A percentile compares a stretch with the other conserved stretches of the same genome.
Evolutionary conservation across 305 asterid genomes (phyloP).

Genomic region (Rubia peregrina): DNA sequence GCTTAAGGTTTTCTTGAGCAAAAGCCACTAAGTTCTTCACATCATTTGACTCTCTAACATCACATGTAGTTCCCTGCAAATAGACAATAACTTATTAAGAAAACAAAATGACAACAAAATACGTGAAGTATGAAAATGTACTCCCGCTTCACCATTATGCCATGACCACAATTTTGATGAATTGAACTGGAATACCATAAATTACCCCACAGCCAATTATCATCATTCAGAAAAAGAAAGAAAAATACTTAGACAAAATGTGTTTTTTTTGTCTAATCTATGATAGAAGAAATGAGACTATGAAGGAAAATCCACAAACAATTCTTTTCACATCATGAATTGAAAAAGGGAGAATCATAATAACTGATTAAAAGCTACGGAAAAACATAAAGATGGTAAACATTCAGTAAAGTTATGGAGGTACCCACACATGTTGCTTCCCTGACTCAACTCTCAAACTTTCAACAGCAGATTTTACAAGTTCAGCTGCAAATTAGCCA

Average conservation of each 20-base stretch:
- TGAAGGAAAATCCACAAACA: not conserved
- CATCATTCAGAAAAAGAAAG: not conserved
- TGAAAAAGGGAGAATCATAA: not conserved
- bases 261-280: too few relatives aligned
- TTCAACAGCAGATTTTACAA: constrained; percentile 63
- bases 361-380: not conserved
- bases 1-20: constrained; percentile 60
- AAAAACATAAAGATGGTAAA: not conserved
- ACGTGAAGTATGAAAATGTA: not conserved
- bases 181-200: not conserved
- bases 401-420: constrained; percentile 39
- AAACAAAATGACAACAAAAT: not conserved
- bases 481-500: constrained; percentile 52
- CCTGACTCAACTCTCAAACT: constrained; percentile 63
- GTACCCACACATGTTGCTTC: constrained; percentile 99
- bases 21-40: constrained; percentile 75
- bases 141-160: not conserved
- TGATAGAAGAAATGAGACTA: not conserved
- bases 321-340: not conserved
- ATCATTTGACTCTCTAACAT: constrained; percentile 64
- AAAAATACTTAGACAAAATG: not conserved
- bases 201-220: too few relatives aligned
- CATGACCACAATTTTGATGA: constrained; percentile 2
- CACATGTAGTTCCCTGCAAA: constrained; percentile 88
- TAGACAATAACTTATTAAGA: constrained; percentile 11